Base-by-base conservation (phyloP, 1,139 yeast genomes). In the Saccharomycopsis crataegensis region DNA sequence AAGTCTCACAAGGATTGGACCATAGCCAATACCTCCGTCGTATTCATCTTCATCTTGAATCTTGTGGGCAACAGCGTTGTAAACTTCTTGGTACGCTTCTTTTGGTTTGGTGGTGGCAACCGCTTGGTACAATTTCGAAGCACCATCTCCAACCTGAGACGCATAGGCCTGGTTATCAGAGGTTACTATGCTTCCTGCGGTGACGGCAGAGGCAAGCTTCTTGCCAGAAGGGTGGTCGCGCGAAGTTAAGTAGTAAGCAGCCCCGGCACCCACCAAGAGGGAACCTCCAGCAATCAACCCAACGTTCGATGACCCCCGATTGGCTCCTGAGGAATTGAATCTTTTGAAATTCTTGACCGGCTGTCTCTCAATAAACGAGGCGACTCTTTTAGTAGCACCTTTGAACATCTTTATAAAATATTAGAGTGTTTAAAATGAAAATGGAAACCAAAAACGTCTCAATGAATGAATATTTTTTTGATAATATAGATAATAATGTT, bases 51-150 rank as follows among this genome's bases (percentile, higher is more conserved):
- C 82, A 58, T 82, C 79, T 22, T 8, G 11, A 44, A 93, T 69
- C 61, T 86, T 83, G 51, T 73, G 67, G 6, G 93, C 89, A 68
- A 91, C 89, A 42, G 81, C 93, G 62, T 88, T 87, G 66, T 88
- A 87, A 43, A 91, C 81, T 36, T 80, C 67, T 68, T 88, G 95
- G 70, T 85, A 89, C 59, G 86, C 89, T 6, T 46, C 54, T 16
- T 37, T 16, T 28, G 40, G 17, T 32, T 48, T 52, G 22, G 34
- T 14, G 8, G 32, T 41, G 31, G 45, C 16, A n/a, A 43, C 38
- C 2, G 54, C 54, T 14, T 48, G 44, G 32, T 34, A 52, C 9
- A 36, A 31, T 38, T 16, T 41, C 12, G 31, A 7, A 14, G 33
- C 38, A n/a, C 17, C 43, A 8, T 40, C 9, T 8, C 11, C 14